These are phyloP conservation scores for Volvariella volvacea DNA, from an alignment of 1,284 basidiomycete species.

Conservation along the genomic window DNA sequence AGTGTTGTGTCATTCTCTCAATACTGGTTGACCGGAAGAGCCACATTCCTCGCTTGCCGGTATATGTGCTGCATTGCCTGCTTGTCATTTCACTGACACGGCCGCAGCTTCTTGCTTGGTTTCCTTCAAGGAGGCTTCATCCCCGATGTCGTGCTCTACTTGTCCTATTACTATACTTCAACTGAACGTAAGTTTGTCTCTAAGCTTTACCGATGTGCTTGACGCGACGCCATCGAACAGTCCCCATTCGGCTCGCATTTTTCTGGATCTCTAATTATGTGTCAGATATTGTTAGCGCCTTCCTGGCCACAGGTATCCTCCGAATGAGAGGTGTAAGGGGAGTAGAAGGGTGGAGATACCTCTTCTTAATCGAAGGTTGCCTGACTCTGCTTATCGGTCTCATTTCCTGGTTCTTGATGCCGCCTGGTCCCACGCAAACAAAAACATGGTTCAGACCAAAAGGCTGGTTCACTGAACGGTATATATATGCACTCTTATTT, in stretches of 20 bases:
- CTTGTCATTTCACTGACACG: conserved; percentile 22
- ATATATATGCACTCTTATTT: too few species aligned
- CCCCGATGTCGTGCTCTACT: conserved; percentile 58
- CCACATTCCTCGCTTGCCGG: conserved; percentile 46
- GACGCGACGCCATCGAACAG: conserved; percentile 15
- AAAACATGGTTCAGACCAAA: conserved; percentile 56
- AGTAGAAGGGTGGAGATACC: conserved; percentile 50
- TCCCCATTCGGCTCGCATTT: conserved; percentile 61
- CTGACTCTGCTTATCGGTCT: conserved; percentile 51
- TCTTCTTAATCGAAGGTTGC: conserved; percentile 52
- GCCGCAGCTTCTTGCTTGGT: conserved; percentile 27
- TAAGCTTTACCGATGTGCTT: background rate
- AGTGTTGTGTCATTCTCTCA: conserved; percentile 53
- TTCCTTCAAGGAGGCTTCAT: conserved; percentile 46
- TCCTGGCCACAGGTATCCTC: conserved; percentile 61
- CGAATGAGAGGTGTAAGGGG: conserved; percentile 49
- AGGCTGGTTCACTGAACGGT: conserved; percentile 46
- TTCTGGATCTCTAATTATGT: conserved; percentile 65
- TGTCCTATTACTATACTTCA: conserved; percentile 66
- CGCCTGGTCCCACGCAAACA: conserved; percentile 62
- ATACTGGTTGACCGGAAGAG: conserved; percentile 52
- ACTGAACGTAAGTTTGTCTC: conserved; percentile 33
- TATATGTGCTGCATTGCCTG: conserved; percentile 26
- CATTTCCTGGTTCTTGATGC: conserved; percentile 59
- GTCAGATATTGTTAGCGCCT: conserved; percentile 47